Evolutionary conservation across 2,329 filamentous ascomycete species (phyloP).

Genomic region (Stagonosporopsis cucurbitacearum): DNA sequence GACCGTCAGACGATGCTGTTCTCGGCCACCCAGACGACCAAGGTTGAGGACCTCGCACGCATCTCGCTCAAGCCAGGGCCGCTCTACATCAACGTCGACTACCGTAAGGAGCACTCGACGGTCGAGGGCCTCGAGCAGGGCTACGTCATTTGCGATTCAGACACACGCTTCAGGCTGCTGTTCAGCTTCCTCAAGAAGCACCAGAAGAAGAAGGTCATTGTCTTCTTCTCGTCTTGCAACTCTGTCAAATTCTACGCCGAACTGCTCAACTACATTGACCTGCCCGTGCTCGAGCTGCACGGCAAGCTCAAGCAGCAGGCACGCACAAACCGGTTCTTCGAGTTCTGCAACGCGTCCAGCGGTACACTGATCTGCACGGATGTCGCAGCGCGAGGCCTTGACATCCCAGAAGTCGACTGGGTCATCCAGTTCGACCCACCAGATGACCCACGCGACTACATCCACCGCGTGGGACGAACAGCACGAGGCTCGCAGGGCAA

Average conservation of each 20-base stretch:
- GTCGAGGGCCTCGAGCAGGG: constrained; percentile 95
- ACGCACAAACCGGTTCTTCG: constrained; percentile 98
- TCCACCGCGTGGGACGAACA: constrained; percentile 91
- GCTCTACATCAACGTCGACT: constrained; percentile 95
- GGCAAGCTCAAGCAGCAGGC: constrained; percentile 98
- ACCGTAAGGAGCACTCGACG: constrained; percentile 86
- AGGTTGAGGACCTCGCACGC: constrained; percentile 94
- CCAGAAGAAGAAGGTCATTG: constrained; percentile 95
- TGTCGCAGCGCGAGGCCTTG: constrained; percentile 90
- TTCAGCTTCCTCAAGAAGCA: constrained; percentile 95
- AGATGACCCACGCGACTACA: constrained; percentile 75
- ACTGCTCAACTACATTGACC: constrained; percentile 94
- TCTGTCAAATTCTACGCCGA: constrained; percentile 96
- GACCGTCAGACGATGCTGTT: constrained; percentile 98
- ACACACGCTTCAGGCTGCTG: constrained; percentile 90
- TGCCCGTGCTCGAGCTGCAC: constrained; percentile 84
- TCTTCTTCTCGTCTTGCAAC: constrained; percentile 87
- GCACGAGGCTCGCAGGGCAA: constrained; percentile 83
- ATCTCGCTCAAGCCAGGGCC: constrained; percentile 92
- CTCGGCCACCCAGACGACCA: constrained; percentile 96
- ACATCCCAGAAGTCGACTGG: constrained; percentile 96
- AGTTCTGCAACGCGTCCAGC: constrained; percentile 84
- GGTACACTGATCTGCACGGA: constrained; percentile 96
- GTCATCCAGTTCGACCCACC: constrained; percentile 91
- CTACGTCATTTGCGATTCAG: constrained; percentile 90